Evolutionary conservation across 2,329 filamentous ascomycete genomes (phyloP).

Genomic region (Pleoardoris graminearum): DNA sequence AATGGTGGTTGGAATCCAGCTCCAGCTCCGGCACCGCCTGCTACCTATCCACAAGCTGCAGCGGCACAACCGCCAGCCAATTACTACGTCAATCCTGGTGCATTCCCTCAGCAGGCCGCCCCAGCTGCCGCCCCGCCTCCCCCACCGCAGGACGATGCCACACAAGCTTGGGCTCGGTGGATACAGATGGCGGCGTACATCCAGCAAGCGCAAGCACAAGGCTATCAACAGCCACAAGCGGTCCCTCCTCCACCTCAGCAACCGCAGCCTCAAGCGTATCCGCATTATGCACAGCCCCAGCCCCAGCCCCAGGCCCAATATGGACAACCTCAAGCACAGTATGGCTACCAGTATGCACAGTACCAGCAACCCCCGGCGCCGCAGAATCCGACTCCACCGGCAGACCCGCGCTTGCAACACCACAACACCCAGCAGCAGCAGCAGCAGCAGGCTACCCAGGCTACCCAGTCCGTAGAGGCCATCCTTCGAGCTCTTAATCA

Average conservation of each 20-base stretch:
- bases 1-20: conserved; percentile 16
- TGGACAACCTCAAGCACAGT: conserved; percentile 26
- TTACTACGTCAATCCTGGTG: conserved; percentile 42
- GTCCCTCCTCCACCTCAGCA: conserved; percentile 19
- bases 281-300: conserved; percentile 26
- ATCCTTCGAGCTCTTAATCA: conserved; percentile 34
- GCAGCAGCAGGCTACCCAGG: conserved; percentile 23
- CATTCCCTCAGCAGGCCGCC: conserved; percentile 25
- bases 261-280: conserved; percentile 15
- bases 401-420: conserved; percentile 21
- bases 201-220: conserved; percentile 17
- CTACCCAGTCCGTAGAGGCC: conserved; percentile 32
- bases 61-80: conserved; percentile 26
- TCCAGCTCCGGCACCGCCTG: conserved; percentile 20
- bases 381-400: conserved; percentile 25
- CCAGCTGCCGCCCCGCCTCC: conserved; percentile 11
- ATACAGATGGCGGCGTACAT: conserved; percentile 20
- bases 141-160: conserved; percentile 12
- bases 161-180: conserved; percentile 20
- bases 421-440: neutral
- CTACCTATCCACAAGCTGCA: conserved; percentile 19
- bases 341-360: conserved; percentile 30
- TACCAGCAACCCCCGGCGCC: conserved; percentile 10
- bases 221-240: conserved; percentile 8
- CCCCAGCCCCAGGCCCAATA: conserved; percentile 13